Conservation (phyloP, 139 green algal species). For the Auxenochlorella protothecoides region DNA sequence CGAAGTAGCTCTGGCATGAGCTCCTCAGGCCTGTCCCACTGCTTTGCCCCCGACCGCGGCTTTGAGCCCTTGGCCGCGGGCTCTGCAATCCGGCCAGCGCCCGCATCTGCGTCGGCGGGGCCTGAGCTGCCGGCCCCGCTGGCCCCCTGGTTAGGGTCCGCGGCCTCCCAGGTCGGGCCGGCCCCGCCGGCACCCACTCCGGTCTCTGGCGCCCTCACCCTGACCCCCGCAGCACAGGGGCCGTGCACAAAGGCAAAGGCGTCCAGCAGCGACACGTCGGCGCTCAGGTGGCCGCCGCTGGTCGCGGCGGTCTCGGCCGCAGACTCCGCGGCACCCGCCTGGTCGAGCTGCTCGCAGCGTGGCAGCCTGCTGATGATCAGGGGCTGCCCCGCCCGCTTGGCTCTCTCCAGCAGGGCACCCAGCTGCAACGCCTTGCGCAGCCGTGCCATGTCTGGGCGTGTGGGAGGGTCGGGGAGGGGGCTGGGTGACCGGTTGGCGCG, state of each 20-base stretch:
- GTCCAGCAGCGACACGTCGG: conserved; percentile 1
- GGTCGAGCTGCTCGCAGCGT: too few species aligned
- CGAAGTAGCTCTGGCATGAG: conserved; percentile 25
- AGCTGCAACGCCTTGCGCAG: conserved; percentile 3
- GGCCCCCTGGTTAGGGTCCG: neutral
- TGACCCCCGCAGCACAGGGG: conserved; percentile 8
- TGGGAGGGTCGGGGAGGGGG: too few species aligned
- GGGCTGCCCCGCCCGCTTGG: conserved; percentile 18
- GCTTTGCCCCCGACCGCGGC: neutral
- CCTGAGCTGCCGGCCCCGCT: neutral
- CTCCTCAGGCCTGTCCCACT: conserved; percentile 9
- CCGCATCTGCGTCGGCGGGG: neutral
- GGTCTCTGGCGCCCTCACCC: conserved; percentile 4
- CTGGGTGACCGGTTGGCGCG: too few species aligned
- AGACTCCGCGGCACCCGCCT: too few species aligned
- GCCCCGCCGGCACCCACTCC: neutral
- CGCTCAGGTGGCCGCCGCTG: neutral
- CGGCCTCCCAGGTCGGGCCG: neutral
- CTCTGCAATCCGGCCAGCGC: neutral
- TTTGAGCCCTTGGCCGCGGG: neutral
- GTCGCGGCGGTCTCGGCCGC: neutral
- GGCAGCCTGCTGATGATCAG: conserved; percentile 36
- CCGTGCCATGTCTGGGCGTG: neutral
- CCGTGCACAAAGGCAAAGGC: conserved; percentile 2
- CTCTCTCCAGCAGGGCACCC: conserved; percentile 25